Conservation (phyloP, 139 green algal genomes). For the Chlorella vulgaris region DNA sequence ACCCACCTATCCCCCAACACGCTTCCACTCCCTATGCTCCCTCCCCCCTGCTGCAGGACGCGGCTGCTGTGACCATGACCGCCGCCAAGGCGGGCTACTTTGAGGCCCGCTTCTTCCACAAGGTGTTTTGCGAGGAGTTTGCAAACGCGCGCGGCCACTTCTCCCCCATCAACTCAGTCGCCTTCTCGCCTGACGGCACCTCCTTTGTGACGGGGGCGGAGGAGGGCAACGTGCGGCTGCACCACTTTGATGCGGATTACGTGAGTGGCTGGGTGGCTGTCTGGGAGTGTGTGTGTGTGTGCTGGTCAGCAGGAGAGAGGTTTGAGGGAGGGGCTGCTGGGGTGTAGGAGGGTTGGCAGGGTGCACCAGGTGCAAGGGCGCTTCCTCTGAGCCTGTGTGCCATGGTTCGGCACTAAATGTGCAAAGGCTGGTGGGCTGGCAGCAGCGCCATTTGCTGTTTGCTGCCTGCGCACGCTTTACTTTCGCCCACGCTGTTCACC, state of each 20-base stretch:
- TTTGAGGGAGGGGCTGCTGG: too few relatives aligned
- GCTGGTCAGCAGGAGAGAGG: neutral
- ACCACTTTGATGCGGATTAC: constrained; percentile 89
- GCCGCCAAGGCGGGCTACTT: constrained; percentile 89
- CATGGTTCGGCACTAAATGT: too few relatives aligned
- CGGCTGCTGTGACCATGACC: constrained; percentile 88
- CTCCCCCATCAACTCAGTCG: constrained; percentile 95
- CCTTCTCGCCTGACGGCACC: constrained; percentile 90
- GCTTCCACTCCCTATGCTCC: too few relatives aligned
- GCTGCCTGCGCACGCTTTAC: too few relatives aligned
- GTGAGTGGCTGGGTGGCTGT: neutral
- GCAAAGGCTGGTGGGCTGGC: too few relatives aligned
- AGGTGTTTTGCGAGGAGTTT: constrained; percentile 97
- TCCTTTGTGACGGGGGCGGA: constrained; percentile 80
- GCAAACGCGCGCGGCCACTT: constrained; percentile 97
- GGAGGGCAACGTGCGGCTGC: constrained; percentile 97
- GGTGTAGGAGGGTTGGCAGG: too few relatives aligned
- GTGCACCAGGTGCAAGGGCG: too few relatives aligned
- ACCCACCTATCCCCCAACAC: too few relatives aligned
- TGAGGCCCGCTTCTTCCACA: constrained; percentile 97
- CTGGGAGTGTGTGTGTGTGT: neutral
- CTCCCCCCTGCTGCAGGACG: constrained; percentile 41
- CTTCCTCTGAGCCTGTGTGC: too few relatives aligned
- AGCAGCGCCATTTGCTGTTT: too few relatives aligned
- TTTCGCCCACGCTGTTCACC: too few relatives aligned